Evolutionary conservation across 2,329 filamentous ascomycete species (phyloP), one percentile per base, ranked within the genome.

Genomic region (Beauveria caledonica): DNA sequence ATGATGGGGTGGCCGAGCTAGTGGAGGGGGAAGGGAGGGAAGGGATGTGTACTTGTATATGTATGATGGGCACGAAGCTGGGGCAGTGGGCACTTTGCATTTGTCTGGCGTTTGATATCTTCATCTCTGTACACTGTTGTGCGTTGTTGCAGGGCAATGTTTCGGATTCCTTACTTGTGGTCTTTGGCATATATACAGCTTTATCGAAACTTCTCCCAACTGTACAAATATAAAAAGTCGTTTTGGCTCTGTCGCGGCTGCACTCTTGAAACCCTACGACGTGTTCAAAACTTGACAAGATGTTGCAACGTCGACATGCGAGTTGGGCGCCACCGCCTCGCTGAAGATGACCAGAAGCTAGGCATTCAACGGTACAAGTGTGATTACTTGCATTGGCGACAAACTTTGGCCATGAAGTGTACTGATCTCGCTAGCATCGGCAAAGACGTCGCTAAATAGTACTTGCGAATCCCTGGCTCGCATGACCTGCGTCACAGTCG

Each of bases 51-150:
- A 55, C 15, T 55, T 60, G 52, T 56, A 60, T 25, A 36, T 56
- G 60, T 57, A 57, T 62, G 42, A 58, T 58, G 60, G 55, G 29
- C 45, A 45, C 29, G 40, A 54, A 44, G 29, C 13, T 56, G 39
- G 44, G 45, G 29, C 10, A 33, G 46, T 50, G 33, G 59, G 44
- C 39, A 45, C 39, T 56, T 61, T 11, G 59, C 51, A 61, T 61
- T 60, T 56, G 44, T 62, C 39, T 62, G 60, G 54, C 55, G 54
- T 62, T 62, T 63, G 54, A 49, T 40, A 36, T 36, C 9, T 49
- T 45, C 19, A 49, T 19, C 29, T 19, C 54, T 19, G 21, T 15
- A 25, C 33, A 27, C 15, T 39, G 15, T 45, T 40, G 9, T 57
- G 33, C 46, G 23, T 13, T 15, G 3, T 21, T 42, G 55, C 42